These are phyloP conservation scores for Phylloporus sp. DNA, from an alignment of 768 basidiomycete species.

Conservation along the genomic window DNA sequence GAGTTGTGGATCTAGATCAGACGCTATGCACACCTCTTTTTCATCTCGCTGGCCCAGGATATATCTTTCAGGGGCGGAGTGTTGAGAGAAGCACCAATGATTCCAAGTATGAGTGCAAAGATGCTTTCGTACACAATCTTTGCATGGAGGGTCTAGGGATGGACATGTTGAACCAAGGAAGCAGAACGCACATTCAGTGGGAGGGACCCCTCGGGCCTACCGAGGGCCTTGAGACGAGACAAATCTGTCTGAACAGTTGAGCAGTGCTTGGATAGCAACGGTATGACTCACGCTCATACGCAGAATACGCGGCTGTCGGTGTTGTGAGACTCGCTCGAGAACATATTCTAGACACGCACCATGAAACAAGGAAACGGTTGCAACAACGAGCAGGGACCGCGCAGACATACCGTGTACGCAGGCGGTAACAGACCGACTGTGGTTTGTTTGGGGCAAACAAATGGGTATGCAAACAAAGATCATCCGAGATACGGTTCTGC, in stretches of 20 bases:
- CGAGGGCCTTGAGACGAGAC: conserved; percentile 72
- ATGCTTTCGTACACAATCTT: conserved; percentile 71
- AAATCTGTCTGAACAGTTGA: conserved; percentile 47
- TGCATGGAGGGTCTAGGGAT: not conserved
- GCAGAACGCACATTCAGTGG: conserved; percentile 53
- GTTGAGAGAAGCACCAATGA: conserved; percentile 68
- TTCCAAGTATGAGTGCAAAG: conserved; percentile 60
- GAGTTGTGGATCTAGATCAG: not conserved
- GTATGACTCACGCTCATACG: conserved; percentile 64
- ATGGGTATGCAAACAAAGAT: no score
- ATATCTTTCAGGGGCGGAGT: conserved; percentile 72
- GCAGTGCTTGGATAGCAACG: conserved; percentile 17
- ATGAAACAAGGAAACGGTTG: conserved; percentile 49
- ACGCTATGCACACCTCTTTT: conserved; percentile 54
- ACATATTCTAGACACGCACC: conserved; percentile 34
- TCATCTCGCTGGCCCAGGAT: conserved; percentile 89
- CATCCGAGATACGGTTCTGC: no score
- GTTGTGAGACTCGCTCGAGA: not conserved
- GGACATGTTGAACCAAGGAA: not conserved
- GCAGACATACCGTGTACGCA: conserved; percentile 41
- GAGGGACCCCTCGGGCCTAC: conserved; percentile 61
- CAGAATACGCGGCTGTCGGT: conserved; percentile 66
- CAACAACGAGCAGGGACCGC: conserved; percentile 43
- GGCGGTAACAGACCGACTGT: not conserved
- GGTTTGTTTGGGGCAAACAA: conserved; percentile 17